Conservation (phyloP, 1,139 yeast species). For the Candida tetrigidarum region DNA sequence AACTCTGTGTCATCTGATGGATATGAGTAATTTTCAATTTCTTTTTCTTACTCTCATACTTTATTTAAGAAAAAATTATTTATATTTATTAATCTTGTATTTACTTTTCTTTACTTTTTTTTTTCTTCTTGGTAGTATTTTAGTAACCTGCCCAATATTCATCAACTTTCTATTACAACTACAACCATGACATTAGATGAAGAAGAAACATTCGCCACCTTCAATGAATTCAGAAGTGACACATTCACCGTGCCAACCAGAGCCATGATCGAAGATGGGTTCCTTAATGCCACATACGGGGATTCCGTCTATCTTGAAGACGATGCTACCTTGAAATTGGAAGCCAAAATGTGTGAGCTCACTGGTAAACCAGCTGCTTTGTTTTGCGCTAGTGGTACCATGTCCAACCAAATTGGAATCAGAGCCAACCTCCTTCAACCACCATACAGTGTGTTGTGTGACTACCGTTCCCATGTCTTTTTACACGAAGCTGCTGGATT, state of each 20-base stretch:
- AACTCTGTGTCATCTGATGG: constrained; percentile 3
- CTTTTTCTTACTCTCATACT: too few species aligned
- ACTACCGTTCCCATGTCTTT: constrained; percentile 83
- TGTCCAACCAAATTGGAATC: constrained; percentile 87
- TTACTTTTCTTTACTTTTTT: background rate
- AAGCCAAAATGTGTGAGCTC: constrained; percentile 64
- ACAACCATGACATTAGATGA: constrained; percentile 26
- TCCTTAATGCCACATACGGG: constrained; percentile 63
- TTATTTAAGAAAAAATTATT: too few species aligned
- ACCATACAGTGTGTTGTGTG: constrained; percentile 85
- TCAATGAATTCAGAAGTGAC: constrained; percentile 77
- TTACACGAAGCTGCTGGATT: constrained; percentile 90
- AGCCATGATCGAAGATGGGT: constrained; percentile 54
- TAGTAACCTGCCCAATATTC: background rate
- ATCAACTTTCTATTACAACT: background rate
- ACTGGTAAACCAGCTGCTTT: constrained; percentile 86
- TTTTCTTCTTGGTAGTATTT: background rate
- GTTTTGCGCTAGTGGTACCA: constrained; percentile 87
- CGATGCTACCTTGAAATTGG: constrained; percentile 65
- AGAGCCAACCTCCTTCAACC: constrained; percentile 82
- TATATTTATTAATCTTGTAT: background rate
- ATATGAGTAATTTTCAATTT: background rate
- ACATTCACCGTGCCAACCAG: constrained; percentile 92
- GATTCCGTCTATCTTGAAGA: constrained; percentile 93
- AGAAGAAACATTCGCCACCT: constrained; percentile 32